Percentiles rank a stretch among this genome's conserved stretches.
These are phyloP conservation scores for Microbotryum violaceum DNA, from an alignment of 1,284 basidiomycete species.

Conservation along the genomic window DNA sequence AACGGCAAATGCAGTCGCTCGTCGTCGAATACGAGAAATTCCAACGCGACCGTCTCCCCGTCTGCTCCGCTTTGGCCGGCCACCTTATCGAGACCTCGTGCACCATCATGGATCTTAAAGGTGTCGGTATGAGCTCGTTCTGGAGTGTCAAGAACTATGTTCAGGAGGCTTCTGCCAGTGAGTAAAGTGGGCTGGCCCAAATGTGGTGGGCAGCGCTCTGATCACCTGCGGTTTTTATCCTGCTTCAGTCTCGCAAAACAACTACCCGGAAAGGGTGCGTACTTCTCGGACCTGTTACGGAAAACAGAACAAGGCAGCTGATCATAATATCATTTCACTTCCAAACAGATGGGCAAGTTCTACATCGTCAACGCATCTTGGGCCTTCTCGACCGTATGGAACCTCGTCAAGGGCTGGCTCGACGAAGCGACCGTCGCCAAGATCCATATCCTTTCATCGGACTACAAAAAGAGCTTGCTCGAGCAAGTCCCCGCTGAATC, in stretches of 20 bases:
- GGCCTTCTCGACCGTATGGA: conserved; percentile 85
- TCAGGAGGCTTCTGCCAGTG: conserved; percentile 65
- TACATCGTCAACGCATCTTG: conserved; percentile 57
- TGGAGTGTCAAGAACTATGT: conserved; percentile 92
- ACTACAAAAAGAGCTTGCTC: conserved; percentile 58
- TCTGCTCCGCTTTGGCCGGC: conserved; percentile 63
- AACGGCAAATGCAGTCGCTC: conserved; percentile 82
- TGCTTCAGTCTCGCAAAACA: conserved; percentile 32
- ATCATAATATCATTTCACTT: not conserved
- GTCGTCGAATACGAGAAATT: conserved; percentile 93
- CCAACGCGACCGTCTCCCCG: conserved; percentile 68
- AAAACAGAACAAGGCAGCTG: not conserved
- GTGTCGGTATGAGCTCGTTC: conserved; percentile 74
- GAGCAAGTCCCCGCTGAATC: conserved; percentile 75
- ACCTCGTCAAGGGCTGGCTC: conserved; percentile 83
- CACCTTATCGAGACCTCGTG: conserved; percentile 95
- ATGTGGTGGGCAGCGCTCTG: not conserved
- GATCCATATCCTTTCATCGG: conserved; percentile 69
- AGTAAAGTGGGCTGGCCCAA: conserved; percentile 36
- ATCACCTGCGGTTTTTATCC: not conserved
- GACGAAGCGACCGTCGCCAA: conserved; percentile 91
- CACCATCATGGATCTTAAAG: conserved; percentile 89
- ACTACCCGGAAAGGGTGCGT: conserved; percentile 36
- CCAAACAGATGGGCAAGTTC: conserved; percentile 43
- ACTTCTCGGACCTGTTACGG: not conserved